Evolutionary conservation across 352 stramenopile species (phyloP).

Genomic region (Nothophytophthora sp.): DNA sequence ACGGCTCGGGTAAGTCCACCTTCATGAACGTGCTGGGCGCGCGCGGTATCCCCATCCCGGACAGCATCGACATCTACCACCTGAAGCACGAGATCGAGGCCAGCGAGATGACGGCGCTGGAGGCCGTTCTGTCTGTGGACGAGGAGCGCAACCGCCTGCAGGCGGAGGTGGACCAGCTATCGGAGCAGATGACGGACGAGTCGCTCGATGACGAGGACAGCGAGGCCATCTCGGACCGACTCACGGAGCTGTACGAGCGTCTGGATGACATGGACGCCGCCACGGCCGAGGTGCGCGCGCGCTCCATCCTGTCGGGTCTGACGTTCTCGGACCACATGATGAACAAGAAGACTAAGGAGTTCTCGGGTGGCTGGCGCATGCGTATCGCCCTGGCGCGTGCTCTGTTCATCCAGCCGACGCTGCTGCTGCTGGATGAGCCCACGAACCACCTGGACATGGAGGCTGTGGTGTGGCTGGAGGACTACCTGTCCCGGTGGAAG

Average conservation of each 20-base stretch:
- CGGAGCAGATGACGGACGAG: conserved; percentile 90
- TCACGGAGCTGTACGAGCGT: conserved; percentile 95
- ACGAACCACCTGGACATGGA: conserved; percentile 98
- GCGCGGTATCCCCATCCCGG: conserved; percentile 93
- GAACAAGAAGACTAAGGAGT: conserved; percentile 93
- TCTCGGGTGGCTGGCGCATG: conserved; percentile 97
- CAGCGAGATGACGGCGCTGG: conserved; percentile 93
- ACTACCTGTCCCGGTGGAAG: conserved; percentile 97
- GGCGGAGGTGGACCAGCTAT: conserved; percentile 91
- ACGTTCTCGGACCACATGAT: conserved; percentile 97
- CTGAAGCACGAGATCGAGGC: conserved; percentile 97
- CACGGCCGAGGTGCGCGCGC: conserved; percentile 93
- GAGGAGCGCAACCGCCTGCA: conserved; percentile 94
- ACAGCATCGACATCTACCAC: conserved; percentile 97
- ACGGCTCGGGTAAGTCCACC: conserved; percentile 96
- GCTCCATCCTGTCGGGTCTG: conserved; percentile 94
- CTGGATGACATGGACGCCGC: conserved; percentile 95
- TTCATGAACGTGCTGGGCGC: conserved; percentile 97
- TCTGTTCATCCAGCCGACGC: conserved; percentile 96
- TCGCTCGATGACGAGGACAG: conserved; percentile 87
- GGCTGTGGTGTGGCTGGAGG: conserved; percentile 98
- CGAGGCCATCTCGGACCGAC: conserved; percentile 85
- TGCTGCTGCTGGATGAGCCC: conserved; percentile 95
- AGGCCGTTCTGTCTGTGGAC: conserved; percentile 96
- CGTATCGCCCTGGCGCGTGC: conserved; percentile 95